A percentile compares a stretch with the other conserved stretches of the same genome.
Conservation (phyloP, 2,329 filamentous ascomycete genomes). For the Cryphonectria carpinicola region DNA sequence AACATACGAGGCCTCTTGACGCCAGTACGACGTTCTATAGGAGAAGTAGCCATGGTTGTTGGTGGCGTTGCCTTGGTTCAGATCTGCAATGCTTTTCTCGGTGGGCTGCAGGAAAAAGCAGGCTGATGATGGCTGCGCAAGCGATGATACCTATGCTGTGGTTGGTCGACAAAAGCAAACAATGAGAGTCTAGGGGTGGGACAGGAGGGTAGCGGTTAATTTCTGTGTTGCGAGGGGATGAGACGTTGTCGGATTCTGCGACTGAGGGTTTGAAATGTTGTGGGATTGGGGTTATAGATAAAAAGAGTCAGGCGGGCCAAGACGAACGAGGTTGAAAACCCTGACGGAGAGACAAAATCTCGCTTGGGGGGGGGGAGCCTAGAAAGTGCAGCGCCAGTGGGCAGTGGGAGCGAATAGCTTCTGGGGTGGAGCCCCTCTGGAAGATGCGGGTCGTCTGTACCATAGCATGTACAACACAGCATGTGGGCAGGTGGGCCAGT, state of each 20-base stretch:
- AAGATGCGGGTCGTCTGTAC: not conserved
- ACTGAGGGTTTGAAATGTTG: not conserved
- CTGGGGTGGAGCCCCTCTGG: not conserved
- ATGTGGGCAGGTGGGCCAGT: not conserved
- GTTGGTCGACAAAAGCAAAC: not conserved
- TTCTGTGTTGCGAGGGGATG: not conserved
- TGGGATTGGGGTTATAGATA: not conserved
- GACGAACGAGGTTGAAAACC: conserved; percentile 1
- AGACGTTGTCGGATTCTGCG: not conserved
- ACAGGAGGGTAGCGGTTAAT: not conserved
- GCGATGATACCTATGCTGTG: not conserved
- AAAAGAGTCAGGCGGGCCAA: not conserved
- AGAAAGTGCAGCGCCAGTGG: not conserved
- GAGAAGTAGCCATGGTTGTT: conserved; percentile 22
- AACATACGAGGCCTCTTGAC: conserved; percentile 50
- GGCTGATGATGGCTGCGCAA: not conserved
- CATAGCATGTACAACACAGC: not conserved
- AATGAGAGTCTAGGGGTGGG: not conserved
- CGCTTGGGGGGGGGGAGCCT: not conserved
- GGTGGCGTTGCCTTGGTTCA: not conserved
- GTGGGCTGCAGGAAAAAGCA: not conserved
- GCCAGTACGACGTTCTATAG: conserved; percentile 43
- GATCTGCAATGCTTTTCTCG: not conserved
- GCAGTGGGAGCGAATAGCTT: not conserved
- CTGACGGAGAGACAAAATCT: not conserved